phyloP scores from a whole-genome alignment of 2,329 filamentous ascomycete genomes.

The Xylaria multiplex region DNA sequence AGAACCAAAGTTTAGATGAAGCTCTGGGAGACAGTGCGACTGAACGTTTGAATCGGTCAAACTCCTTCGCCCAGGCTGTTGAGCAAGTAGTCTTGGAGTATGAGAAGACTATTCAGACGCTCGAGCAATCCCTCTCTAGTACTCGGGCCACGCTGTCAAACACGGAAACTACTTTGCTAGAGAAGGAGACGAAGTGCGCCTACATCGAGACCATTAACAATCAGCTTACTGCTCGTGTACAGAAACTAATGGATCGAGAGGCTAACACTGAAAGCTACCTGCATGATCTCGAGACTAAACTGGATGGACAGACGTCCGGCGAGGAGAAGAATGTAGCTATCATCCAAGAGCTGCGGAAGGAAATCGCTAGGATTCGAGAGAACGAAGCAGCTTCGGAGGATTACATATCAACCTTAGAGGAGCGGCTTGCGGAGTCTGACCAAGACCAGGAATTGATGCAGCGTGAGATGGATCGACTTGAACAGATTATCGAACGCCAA shows the following conservation, averaged over 20 bases:
- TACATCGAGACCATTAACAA: constrained; percentile 92
- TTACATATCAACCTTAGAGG: constrained; percentile 96
- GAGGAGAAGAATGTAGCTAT: constrained; percentile 92
- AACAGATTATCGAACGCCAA: constrained; percentile 95
- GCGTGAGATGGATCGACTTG: constrained; percentile 90
- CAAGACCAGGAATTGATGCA: constrained; percentile 98
- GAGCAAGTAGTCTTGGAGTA: constrained; percentile 97
- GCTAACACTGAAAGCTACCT: constrained; percentile 91
- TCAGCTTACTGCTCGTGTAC: constrained; percentile 88
- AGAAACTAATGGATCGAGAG: constrained; percentile 92
- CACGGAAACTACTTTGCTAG: constrained; percentile 86
- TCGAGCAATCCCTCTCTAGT: constrained; percentile 90
- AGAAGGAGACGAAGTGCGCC: constrained; percentile 92
- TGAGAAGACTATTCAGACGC: constrained; percentile 95
- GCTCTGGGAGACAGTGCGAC: constrained; percentile 80
- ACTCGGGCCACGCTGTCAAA: constrained; percentile 84
- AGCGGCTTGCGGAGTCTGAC: constrained; percentile 92
- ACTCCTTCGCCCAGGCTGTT: constrained; percentile 94
- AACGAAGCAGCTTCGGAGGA: constrained; percentile 92
- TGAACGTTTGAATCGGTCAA: constrained; percentile 91
- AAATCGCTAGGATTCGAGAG: constrained; percentile 86
- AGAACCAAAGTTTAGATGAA: constrained; percentile 68
- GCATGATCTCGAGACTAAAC: constrained; percentile 87
- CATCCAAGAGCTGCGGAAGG: constrained; percentile 87
- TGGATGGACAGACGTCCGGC: constrained; percentile 89